These are phyloP conservation scores for Apiospora pterosperma DNA, from an alignment of 2,329 filamentous ascomycete genomes.

Conservation along the genomic window DNA sequence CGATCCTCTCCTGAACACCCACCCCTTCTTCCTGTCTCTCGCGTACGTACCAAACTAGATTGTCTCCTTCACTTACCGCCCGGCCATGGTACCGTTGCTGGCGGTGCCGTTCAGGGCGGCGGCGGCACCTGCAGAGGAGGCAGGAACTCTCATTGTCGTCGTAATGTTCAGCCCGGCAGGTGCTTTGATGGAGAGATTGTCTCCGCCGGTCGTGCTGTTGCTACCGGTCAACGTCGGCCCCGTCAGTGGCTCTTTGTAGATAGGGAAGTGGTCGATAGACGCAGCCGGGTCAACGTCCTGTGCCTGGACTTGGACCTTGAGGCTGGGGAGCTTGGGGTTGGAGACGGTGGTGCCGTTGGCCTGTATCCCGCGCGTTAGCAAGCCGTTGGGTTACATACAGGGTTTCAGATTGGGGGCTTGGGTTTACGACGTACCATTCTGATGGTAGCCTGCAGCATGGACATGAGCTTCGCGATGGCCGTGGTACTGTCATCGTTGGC, in stretches of 20 bases:
- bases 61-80: background rate
- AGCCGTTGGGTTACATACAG: too few species aligned
- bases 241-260: background rate
- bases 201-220: background rate
- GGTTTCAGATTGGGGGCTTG: too few species aligned
- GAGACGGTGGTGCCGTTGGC: constrained; percentile 6
- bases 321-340: constrained; percentile 7
- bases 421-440: background rate
- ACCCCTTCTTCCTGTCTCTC: background rate
- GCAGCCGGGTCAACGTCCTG: constrained; percentile 5
- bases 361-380: background rate
- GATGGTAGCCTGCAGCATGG: background rate
- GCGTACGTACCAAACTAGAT: background rate
- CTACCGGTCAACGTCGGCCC: background rate
- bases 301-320: constrained; percentile 3
- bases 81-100: background rate
- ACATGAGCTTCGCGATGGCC: background rate
- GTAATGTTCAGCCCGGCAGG: background rate
- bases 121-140: background rate
- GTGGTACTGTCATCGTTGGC: background rate
- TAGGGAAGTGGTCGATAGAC: constrained; percentile 5
- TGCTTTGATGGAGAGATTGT: background rate
- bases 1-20: background rate
- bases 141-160: background rate
- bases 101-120: background rate